Evolutionary conservation across 306 rosid genomes (phyloP), one percentile per base, ranked within the genome.

Genomic region (Coriaria nepalensis): DNA sequence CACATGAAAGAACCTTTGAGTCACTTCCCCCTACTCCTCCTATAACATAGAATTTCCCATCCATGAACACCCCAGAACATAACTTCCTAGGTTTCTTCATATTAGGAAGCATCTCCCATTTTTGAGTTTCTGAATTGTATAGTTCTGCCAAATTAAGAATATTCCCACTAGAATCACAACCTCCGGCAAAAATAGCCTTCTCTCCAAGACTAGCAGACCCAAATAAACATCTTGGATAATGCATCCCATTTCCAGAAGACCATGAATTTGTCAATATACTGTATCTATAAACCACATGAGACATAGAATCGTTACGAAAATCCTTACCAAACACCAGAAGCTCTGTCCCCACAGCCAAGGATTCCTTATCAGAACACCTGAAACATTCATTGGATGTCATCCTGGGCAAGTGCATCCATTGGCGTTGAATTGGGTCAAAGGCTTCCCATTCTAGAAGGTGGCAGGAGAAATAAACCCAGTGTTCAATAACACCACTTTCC

Each of bases 11-110:
- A 50, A 80, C 71, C 68, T 49, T 76, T 0, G 71, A 45, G 4
- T 83, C 94, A 12, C 53, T 63, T 6, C 95, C 94, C 9, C 93
- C 93, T 14, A 83, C 82, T 12, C 96, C 97, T 4, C 97, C 97
- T 35, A 88, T 70, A 2, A 88, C 86, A 7, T 76, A 88, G 61
- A 88, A 88, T 14, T 84, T 81, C 2, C 62, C 70, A 29, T 84
- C 90, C 95, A 88, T 88, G 48, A 88, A 88, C 7, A 88, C 78
- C 40, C 93, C 97, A 1, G 95, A 84, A 64, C 97, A 84, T 83
- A 88, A 79, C 68, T 88, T 88, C 76, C 97, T 55, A 0, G 90
- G 82, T 13, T 78, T 81, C 10, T 58, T 76, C 97, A 88, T 88
- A 41, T 48, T 52, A 2, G 95, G 95, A 53, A 88, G 93, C 7